phyloP scores from a whole-genome alignment of 2,329 filamentous ascomycete species.

The Colletotrichum acutatum region DNA sequence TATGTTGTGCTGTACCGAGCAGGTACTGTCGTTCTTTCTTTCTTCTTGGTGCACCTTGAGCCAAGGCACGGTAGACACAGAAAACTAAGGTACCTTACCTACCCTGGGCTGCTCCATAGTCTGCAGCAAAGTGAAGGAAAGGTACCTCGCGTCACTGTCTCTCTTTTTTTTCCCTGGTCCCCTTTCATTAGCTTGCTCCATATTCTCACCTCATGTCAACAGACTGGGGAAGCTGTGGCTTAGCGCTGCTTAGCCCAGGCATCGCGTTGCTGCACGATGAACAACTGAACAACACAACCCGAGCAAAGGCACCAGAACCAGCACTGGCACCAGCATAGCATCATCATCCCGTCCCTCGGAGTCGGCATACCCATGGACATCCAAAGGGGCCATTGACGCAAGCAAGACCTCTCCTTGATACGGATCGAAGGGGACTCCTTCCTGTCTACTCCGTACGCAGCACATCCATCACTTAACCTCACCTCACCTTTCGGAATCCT shows the following conservation, averaged over 20 bases:
- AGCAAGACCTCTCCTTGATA: conserved; percentile 10
- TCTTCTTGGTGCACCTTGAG: background rate
- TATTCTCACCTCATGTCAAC: conserved; percentile 27
- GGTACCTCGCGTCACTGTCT: conserved; percentile 2
- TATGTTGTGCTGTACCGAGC: background rate
- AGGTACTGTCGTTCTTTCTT: background rate
- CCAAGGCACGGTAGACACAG: background rate
- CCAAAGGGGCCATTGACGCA: background rate
- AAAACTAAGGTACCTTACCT: background rate
- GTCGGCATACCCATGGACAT: background rate
- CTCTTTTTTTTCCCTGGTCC: background rate
- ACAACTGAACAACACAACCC: conserved; percentile 20
- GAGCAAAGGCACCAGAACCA: background rate
- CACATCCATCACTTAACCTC: background rate
- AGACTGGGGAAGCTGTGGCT: conserved; percentile 34
- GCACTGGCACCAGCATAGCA: background rate
- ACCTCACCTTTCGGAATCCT: background rate
- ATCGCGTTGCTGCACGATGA: conserved; percentile 31
- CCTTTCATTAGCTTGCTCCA: conserved; percentile 11
- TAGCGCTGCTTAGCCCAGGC: conserved; percentile 32
- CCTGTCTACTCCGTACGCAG: background rate
- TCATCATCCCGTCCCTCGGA: background rate
- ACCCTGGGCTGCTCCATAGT: background rate
- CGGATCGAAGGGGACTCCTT: background rate
- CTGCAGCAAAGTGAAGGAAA: background rate